Evolutionary conservation across 1,139 yeast species (phyloP), one percentile per base, ranked within the genome.

Genomic region (Geotrichum australiense): DNA sequence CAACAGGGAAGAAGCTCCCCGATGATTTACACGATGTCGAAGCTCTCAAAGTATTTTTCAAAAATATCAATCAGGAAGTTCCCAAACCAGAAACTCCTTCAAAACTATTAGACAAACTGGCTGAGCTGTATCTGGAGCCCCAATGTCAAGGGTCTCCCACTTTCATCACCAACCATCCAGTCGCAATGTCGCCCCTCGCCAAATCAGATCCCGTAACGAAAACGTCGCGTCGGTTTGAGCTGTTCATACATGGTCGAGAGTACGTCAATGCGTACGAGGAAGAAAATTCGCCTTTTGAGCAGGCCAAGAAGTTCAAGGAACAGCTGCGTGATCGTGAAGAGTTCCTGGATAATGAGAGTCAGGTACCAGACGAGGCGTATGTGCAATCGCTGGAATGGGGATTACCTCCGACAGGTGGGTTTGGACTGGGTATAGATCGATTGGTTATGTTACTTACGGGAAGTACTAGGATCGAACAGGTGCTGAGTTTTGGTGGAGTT

Each of bases 331-430:
- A 71, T 29, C 73, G 74, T 42, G 62, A 61, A 2, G 68, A 70
- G 12, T 70, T 61, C 47, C 23, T 35, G 11, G 94, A 85, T 53
- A 61, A 64, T 2, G 95, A 85, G 48, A 64, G 78, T 21, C 65
- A 82, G 35, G 61, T 81, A 0, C 85, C 94, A 0, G 98, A 91
- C 60, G 68, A 76, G 57, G 69, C 70, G 35, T 91, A 78, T 56
- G 74, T 86, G 2, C 69, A 74, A 34, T 75, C 80, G 11, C 77
- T 93, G 84, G 91, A 86, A 56, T 84, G 81, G 71, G 97, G 96
- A 1, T 71, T 93, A 61, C 96, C 98, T 3, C 98, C 98, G 0
- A 89, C 96, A 1, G 97, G 96, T 1, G 99, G 99, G 0, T 85
- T 96, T 86, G 99, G 98, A 0, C 67, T 94, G 49, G 99, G 99